These are phyloP conservation scores for Beauveria medogensis DNA, from an alignment of 2,329 filamentous ascomycete genomes.

Conservation along the genomic window DNA sequence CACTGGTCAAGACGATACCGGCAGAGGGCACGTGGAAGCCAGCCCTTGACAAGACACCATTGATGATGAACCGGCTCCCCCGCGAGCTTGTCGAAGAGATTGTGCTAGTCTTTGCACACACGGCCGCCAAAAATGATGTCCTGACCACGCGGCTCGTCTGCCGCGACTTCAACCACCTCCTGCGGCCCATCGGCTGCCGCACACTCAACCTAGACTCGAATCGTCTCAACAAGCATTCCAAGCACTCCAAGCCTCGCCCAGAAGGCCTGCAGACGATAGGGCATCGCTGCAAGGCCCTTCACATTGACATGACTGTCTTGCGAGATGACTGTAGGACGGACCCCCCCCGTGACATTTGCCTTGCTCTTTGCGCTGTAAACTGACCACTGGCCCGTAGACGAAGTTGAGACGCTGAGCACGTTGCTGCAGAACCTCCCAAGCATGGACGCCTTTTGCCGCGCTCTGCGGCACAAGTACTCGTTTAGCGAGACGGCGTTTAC, in stretches of 20 bases:
- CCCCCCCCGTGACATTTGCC: neutral
- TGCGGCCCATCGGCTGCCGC: constrained; percentile 37
- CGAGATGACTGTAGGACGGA: constrained; percentile 38
- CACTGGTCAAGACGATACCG: neutral
- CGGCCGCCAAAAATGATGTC: constrained; percentile 35
- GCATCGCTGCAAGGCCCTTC: constrained; percentile 39
- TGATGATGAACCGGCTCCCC: constrained; percentile 37
- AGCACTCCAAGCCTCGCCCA: constrained; percentile 25
- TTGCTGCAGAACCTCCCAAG: constrained; percentile 38
- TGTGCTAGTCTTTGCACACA: constrained; percentile 33
- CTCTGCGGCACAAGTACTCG: constrained; percentile 37
- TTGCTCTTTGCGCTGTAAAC: neutral
- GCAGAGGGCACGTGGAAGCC: neutral
- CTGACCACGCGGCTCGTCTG: constrained; percentile 41
- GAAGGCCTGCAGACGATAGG: constrained; percentile 38
- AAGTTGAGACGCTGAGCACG: constrained; percentile 38
- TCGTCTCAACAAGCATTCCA: constrained; percentile 33
- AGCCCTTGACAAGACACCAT: too few relatives aligned
- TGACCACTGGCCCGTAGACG: constrained; percentile 27
- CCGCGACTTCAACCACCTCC: constrained; percentile 37
- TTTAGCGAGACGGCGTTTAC: constrained; percentile 42
- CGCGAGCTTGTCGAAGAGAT: constrained; percentile 40
- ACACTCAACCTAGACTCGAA: constrained; percentile 44
- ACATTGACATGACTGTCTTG: constrained; percentile 44
- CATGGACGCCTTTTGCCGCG: constrained; percentile 37